Conservation (phyloP, 2,329 filamentous ascomycete species). For the Fusarium fracticaudum region DNA sequence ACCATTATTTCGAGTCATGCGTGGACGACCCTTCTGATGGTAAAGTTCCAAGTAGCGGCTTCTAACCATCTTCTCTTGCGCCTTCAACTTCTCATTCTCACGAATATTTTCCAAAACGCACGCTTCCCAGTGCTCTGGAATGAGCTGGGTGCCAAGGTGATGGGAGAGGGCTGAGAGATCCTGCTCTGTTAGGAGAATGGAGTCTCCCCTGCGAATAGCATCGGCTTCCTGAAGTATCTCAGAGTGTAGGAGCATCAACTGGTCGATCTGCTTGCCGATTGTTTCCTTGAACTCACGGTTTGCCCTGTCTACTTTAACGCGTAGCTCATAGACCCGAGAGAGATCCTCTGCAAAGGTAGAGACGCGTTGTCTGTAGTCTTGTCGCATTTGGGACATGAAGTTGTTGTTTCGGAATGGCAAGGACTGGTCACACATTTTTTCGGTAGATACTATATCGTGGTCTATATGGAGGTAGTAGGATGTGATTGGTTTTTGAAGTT, state of each 20-base stretch:
- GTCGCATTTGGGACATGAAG: not conserved
- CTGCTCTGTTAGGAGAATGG: no score
- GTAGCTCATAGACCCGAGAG: not conserved
- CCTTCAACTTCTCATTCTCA: not conserved
- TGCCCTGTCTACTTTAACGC: not conserved
- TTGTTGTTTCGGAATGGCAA: not conserved
- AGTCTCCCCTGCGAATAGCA: not conserved
- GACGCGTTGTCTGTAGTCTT: no score
- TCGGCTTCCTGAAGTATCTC: not conserved
- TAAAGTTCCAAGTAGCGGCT: not conserved
- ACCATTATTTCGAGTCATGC: not conserved
- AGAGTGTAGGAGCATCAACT: not conserved
- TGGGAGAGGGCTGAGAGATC: not conserved
- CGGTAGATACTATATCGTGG: not conserved
- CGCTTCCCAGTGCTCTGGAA: not conserved
- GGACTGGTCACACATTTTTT: not conserved
- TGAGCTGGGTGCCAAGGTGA: rapidly evolving
- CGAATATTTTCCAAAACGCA: rapidly evolving
- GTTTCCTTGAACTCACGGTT: not conserved
- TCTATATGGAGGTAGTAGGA: rapidly evolving
- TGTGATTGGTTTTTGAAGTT: not conserved
- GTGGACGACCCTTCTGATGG: not conserved
- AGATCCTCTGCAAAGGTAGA: not conserved
- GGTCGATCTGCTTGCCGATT: not conserved
- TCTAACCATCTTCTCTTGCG: not conserved